Evolutionary conservation across 2,329 filamentous ascomycete species (phyloP), one percentile per base, ranked within the genome.

Genomic region (Aspergillus sp.): DNA sequence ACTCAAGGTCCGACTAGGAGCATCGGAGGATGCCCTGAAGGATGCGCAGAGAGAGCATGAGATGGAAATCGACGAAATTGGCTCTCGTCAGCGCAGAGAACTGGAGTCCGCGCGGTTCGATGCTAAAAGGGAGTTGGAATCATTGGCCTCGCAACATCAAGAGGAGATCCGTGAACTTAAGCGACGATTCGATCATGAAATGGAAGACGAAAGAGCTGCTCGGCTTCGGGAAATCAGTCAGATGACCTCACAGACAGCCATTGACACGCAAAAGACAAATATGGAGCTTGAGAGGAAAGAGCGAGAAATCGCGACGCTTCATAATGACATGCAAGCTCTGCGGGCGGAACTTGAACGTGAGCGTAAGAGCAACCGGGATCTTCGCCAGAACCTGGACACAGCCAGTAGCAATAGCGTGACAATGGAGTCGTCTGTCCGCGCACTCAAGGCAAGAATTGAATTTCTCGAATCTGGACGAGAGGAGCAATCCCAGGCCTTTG

Each of bases 381-480:
- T 89, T 10, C 82, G 89, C 64, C 79, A 81, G 44, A 86, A 85
- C 48, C 72, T 90, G 17, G 80, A 84, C 3, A 86, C 88, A 41
- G 80, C 86, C 7, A 83, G 86, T 3, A 81, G 82, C 8, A 85
- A 86, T 42, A 87, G 86, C 59, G 81, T 87, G 10, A 85, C 85
- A 0, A 81, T 96, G 10, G 91, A 96, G 66, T 88, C 87, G 38
- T 87, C 90, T 23, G 88, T 90, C 64, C 87, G 88, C 64, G 89
- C 89, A 3, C 84, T 96, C 64, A 86, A 88, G 66, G 90, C 91
- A 2, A 90, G 94, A 68, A 90, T 96, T 60, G 88, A 93, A 65
- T 96, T 96, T 71, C 85, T 97, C 17, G 92, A 97, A 73, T 95
- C 91, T 0, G 92, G 92, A 70, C 92, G 87, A 74, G 91, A 96